phyloP scores from a whole-genome alignment of 2,329 filamentous ascomycete genomes.

The Polychaeton citri region DNA sequence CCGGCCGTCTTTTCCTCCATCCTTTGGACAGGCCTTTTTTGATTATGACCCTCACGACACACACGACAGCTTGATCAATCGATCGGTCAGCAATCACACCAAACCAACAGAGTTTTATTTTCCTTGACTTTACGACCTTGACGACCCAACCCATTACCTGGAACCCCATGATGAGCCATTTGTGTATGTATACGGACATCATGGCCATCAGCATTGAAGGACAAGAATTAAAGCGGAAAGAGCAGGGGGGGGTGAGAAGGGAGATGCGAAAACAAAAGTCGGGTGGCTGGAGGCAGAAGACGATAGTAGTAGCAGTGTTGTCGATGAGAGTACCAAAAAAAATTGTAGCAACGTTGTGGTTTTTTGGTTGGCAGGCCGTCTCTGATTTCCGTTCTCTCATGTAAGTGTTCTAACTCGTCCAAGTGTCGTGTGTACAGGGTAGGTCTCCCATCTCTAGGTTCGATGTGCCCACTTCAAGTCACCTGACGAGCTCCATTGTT shows the following conservation, averaged over 20 bases:
- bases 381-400: no score
- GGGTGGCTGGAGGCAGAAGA: slow-evolving; percentile 1
- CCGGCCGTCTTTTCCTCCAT: no score
- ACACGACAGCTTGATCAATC: not conserved
- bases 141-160: not conserved
- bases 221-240: not conserved
- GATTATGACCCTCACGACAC: not conserved
- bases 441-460: no score
- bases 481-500: no score
- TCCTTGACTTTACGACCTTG: not conserved
- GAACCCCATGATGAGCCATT: not conserved
- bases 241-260: not conserved
- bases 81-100: not conserved
- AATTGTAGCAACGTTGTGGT: not conserved
- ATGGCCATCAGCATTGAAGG: not conserved
- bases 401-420: no score
- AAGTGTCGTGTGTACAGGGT: no score
- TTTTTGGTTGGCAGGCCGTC: no score
- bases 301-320: not conserved
- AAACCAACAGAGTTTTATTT: no score
- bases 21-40: no score
- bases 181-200: not conserved
- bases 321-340: not conserved
- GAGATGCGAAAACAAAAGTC: not conserved
- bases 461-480: no score